Conservation (phyloP, 2,329 filamentous ascomycete genomes). For the Stagonosporopsis vannaccii region DNA sequence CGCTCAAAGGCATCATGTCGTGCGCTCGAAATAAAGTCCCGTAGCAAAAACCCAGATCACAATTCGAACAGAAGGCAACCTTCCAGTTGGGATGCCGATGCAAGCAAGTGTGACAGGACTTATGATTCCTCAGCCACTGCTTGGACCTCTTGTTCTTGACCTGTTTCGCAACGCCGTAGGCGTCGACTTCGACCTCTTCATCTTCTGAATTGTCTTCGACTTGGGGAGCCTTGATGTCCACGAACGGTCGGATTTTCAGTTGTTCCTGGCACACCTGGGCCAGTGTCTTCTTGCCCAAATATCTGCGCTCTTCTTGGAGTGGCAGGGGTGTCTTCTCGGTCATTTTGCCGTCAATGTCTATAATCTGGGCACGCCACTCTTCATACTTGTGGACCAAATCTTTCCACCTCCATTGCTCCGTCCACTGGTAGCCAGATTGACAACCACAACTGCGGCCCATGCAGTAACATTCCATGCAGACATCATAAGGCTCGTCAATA, state of each 20-base stretch:
- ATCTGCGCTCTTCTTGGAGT: conserved; percentile 72
- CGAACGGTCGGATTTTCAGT: conserved; percentile 78
- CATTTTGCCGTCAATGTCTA: conserved; percentile 72
- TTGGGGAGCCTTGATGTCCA: conserved; percentile 74
- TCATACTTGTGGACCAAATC: conserved; percentile 81
- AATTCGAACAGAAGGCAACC: conserved; percentile 80
- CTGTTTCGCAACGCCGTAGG: conserved; percentile 69
- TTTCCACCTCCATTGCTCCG: conserved; percentile 89
- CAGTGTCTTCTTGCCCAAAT: conserved; percentile 76
- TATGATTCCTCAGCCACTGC: conserved; percentile 59
- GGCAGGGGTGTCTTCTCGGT: conserved; percentile 72
- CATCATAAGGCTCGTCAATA: conserved; percentile 86
- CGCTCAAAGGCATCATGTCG: conserved; percentile 82
- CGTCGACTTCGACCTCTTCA: conserved; percentile 67
- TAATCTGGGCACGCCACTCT: conserved; percentile 79
- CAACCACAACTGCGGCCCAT: conserved; percentile 95
- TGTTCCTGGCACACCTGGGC: conserved; percentile 96
- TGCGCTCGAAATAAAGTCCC: conserved; percentile 92
- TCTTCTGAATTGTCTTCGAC: conserved; percentile 56
- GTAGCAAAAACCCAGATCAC: conserved; percentile 84
- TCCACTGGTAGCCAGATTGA: conserved; percentile 85
- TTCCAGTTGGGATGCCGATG: conserved; percentile 84
- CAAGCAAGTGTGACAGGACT: conserved; percentile 81
- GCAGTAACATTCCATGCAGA: conserved; percentile 98
- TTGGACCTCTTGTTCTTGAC: conserved; percentile 67